Conservation (phyloP, 352 stramenopile species). For the Phytophthora meadii region DNA sequence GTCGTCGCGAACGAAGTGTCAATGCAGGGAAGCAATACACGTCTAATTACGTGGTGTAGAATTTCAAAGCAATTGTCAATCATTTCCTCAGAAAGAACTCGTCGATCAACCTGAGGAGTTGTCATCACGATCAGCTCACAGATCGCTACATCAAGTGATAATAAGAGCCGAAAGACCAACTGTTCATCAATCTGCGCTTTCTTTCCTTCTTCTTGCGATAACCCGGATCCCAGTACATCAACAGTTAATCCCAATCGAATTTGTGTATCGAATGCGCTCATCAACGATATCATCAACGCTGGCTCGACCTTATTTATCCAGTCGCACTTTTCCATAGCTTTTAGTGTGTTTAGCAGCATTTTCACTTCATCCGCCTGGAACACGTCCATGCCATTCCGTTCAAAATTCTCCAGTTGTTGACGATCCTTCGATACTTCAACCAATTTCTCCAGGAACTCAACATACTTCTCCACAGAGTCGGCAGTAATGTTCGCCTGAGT, state of each 20-base stretch:
- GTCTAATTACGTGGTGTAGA: conserved; percentile 62
- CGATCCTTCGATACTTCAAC: conserved; percentile 45
- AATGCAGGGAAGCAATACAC: conserved; percentile 72
- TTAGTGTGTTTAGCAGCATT: conserved; percentile 66
- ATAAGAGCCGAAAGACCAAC: conserved; percentile 23
- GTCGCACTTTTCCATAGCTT: conserved; percentile 70
- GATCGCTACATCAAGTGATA: conserved; percentile 71
- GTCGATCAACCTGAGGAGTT: conserved; percentile 68
- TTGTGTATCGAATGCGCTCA: conserved; percentile 63
- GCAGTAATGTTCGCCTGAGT: conserved; percentile 64
- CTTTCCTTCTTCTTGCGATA: conserved; percentile 11
- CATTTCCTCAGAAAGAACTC: conserved; percentile 79
- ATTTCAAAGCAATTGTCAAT: conserved; percentile 85
- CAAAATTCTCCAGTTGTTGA: conserved; percentile 39
- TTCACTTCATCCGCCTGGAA: conserved; percentile 64
- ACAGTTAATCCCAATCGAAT: conserved; percentile 72
- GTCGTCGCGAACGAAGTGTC: conserved; percentile 59
- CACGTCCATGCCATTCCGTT: conserved; percentile 46
- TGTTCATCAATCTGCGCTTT: conserved; percentile 19
- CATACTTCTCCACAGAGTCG: conserved; percentile 75
- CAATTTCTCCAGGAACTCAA: conserved; percentile 52
- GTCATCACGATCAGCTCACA: conserved; percentile 82
- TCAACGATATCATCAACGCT: conserved; percentile 64
- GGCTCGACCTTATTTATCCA: conserved; percentile 65
- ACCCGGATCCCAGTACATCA: conserved; percentile 62